Evolutionary conservation across 164 flowering plant genomes (phyloP).

Genomic region (Protea cynaroides): DNA sequence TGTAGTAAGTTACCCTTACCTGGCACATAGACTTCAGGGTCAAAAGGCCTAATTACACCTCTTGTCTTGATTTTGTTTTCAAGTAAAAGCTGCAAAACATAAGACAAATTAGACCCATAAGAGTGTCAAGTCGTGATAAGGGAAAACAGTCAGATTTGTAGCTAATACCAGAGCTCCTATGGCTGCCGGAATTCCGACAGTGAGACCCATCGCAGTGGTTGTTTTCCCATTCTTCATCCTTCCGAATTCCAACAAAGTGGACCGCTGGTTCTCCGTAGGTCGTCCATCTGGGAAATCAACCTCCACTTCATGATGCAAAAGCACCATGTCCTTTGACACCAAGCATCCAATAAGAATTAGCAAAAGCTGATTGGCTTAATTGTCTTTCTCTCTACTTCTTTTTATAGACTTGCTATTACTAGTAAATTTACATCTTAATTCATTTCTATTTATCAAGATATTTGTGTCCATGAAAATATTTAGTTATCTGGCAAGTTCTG

Average conservation of each 20-base stretch:
- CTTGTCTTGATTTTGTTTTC: conserved; percentile 56
- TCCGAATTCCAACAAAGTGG: conserved; percentile 79
- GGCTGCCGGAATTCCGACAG: conserved; percentile 93
- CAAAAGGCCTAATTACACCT: conserved; percentile 79
- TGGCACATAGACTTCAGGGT: conserved; percentile 83
- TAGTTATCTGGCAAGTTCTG: too few relatives aligned
- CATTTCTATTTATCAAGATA: too few relatives aligned
- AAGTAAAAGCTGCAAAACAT: conserved; percentile 61
- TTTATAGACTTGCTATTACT: too few relatives aligned
- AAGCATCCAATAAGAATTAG: neutral
- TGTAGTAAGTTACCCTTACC: conserved; percentile 49
- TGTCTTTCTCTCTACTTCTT: too few relatives aligned
- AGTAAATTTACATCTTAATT: too few relatives aligned
- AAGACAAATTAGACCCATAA: neutral
- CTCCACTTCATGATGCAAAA: conserved; percentile 84
- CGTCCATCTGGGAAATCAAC: conserved; percentile 60
- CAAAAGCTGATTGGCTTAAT: too few relatives aligned
- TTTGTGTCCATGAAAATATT: too few relatives aligned
- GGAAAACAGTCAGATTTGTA: neutral
- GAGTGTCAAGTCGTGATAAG: neutral
- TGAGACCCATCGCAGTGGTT: conserved; percentile 82
- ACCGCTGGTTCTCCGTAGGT: conserved; percentile 48
- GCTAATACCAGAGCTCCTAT: conserved; percentile 80
- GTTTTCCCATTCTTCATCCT: conserved; percentile 46
- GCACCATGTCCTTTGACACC: conserved; percentile 81